phyloP scores from a whole-genome alignment of 495 filamentous ascomycete species.

The Hypomontagnella monticulosa region DNA sequence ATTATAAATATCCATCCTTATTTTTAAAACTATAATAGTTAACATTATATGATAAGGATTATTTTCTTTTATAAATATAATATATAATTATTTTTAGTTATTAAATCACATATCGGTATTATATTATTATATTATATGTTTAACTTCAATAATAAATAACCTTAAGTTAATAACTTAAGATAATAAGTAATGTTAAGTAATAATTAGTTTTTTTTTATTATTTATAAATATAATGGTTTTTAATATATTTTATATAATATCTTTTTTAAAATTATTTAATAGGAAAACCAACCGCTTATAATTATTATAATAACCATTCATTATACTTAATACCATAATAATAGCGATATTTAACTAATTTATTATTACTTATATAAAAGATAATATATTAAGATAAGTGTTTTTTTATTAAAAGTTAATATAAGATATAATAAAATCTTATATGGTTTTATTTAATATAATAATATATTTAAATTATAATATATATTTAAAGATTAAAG shows the following conservation, averaged over 20 bases:
- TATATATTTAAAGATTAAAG: background rate
- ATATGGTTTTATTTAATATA: background rate
- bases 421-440: background rate
- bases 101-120: background rate
- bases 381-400: background rate
- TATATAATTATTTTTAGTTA: background rate
- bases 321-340: too few relatives aligned
- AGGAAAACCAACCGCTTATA: background rate
- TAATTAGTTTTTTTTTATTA: too few relatives aligned
- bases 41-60: background rate
- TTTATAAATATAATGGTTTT: background rate
- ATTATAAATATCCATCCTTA: background rate
- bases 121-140: background rate
- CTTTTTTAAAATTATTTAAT: background rate
- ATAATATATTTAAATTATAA: background rate
- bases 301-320: too few relatives aligned
- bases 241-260: background rate
- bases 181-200: too few relatives aligned
- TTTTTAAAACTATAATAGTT: background rate
- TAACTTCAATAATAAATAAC: background rate
- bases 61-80: background rate
- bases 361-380: background rate
- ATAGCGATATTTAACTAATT: too few relatives aligned
- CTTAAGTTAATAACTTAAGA: too few relatives aligned
- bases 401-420: background rate